Base-by-base conservation (phyloP, 495 filamentous ascomycete species). In the Xeromyces bisporus region DNA sequence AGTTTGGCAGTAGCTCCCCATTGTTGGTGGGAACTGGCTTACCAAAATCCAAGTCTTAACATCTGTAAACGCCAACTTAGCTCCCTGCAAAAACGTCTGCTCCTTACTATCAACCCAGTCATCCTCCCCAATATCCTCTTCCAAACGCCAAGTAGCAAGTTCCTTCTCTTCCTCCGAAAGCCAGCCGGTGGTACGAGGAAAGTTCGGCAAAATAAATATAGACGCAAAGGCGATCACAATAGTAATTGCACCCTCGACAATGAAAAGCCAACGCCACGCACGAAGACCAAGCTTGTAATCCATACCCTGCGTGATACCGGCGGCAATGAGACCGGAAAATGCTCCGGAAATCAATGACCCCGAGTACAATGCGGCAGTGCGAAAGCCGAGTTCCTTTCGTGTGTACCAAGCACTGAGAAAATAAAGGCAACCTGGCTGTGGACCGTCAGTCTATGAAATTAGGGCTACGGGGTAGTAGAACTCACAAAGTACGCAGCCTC, bases 41-140 rank as follows among this genome's bases (percentile, higher is more conserved):
- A 39, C 37, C 23, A 42, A 20, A 34, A 83, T 55, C 57, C 70
- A 86, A 10, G 71, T 82, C 50, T 80, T 85, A 29, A 64, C 38
- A 48, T 92, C 82, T 9, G 48, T 44, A 36, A 82, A 67, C 2
- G 80, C 81, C n/a, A 82, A 53, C 43, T 69, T 75, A 8, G 74
- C 53, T 2, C 82, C 82, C 24, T 76, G 55, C 44, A 67, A 60
- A 46, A 82, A 70, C 2, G 71, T 69, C 39, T 74, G 76, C 14
- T 79, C 46, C 21, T 74, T 59, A 30, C 64, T 64, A 23, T 65
- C 67, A 15, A 67, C 51, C 76, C 71, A 77, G 49, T 87, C 80
- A 38, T 79, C 77, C 40, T 77, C 63, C 7, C 83, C 82, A 35
- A 82, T 75, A 49, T 92, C 82, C 41, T 82, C 76, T 36, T 77